Evolutionary conservation across 108 stramenopile genomes (phyloP).

Genomic region (Pseudonitzschia delicatissima): DNA sequence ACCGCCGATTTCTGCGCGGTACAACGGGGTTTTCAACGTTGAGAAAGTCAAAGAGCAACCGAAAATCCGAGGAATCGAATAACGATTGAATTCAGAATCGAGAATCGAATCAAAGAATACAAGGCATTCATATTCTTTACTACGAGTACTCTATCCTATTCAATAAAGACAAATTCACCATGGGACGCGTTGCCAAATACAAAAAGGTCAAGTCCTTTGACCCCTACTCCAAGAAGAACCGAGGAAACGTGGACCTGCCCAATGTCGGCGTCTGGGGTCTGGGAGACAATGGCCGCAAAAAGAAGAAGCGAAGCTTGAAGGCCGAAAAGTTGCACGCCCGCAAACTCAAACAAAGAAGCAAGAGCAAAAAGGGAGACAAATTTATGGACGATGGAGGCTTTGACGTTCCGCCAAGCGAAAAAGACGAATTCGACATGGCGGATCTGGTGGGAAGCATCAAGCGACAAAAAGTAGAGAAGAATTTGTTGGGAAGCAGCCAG

Average conservation of each 20-base stretch:
- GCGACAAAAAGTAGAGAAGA: background rate
- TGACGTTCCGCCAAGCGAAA: constrained; percentile 39
- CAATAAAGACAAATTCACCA: constrained; percentile 16
- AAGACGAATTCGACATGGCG: constrained; percentile 56
- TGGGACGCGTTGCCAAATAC: constrained; percentile 65
- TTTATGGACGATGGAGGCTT: constrained; percentile 24
- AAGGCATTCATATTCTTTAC: too few relatives aligned
- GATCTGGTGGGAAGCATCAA: constrained; percentile 50
- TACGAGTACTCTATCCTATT: too few relatives aligned
- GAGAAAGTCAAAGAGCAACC: too few relatives aligned
- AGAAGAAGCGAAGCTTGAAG: constrained; percentile 45
- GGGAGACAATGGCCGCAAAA: constrained; percentile 42
- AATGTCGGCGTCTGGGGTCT: constrained; percentile 49
- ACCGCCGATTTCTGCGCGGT: too few relatives aligned
- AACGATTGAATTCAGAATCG: too few relatives aligned
- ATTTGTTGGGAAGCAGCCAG: background rate
- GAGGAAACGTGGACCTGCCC: constrained; percentile 26
- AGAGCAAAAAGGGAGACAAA: background rate
- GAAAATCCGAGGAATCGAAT: too few relatives aligned
- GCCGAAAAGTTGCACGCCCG: constrained; percentile 31
- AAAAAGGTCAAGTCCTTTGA: constrained; percentile 66
- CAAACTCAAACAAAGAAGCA: constrained; percentile 7
- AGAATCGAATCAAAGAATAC: too few relatives aligned
- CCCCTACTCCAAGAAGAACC: constrained; percentile 52
- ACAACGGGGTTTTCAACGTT: too few relatives aligned